These are phyloP conservation scores for Balakata baccata DNA, from an alignment of 345 rosid genomes.

Conservation along the genomic window DNA sequence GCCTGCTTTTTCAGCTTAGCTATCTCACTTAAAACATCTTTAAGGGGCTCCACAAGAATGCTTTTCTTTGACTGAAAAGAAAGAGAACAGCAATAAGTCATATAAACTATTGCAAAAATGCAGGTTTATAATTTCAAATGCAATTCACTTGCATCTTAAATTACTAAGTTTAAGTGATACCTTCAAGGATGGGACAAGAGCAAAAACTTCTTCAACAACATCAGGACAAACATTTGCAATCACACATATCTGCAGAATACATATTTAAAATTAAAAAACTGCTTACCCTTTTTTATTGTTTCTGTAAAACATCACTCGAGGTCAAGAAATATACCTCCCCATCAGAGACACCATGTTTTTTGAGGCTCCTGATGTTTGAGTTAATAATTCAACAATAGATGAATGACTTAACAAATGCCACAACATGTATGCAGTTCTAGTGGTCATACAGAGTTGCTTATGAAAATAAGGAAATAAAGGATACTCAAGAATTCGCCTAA, in stretches of 20 bases:
- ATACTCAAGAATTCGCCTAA: slow-evolving; percentile 72
- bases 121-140: not conserved
- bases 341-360: slow-evolving; percentile 53
- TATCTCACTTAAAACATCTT: slow-evolving; percentile 37
- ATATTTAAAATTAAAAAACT: slow-evolving; percentile 23
- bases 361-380: slow-evolving; percentile 53
- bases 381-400: slow-evolving; percentile 34
- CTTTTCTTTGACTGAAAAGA: slow-evolving; percentile 44
- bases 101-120: not conserved
- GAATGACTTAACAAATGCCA: slow-evolving; percentile 18
- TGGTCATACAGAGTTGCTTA: slow-evolving; percentile 1
- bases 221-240: slow-evolving; percentile 81
- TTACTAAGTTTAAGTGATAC: slow-evolving; percentile 33
- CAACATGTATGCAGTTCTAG: slow-evolving; percentile 7
- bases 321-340: slow-evolving; percentile 61
- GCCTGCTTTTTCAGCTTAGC: slow-evolving; percentile 30
- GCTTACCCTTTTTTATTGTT: slow-evolving; percentile 8
- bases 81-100: not conserved
- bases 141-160: not conserved
- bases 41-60: slow-evolving; percentile 35
- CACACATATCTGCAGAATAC: slow-evolving; percentile 56
- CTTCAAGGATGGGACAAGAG: slow-evolving; percentile 75
- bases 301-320: slow-evolving; percentile 13
- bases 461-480: slow-evolving; percentile 38
- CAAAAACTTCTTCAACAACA: slow-evolving; percentile 65